A percentile compares a stretch with the other conserved stretches of the same genome.
phyloP scores from a whole-genome alignment of 140 eudicot genomes.

The Ambrosia hybrid region DNA sequence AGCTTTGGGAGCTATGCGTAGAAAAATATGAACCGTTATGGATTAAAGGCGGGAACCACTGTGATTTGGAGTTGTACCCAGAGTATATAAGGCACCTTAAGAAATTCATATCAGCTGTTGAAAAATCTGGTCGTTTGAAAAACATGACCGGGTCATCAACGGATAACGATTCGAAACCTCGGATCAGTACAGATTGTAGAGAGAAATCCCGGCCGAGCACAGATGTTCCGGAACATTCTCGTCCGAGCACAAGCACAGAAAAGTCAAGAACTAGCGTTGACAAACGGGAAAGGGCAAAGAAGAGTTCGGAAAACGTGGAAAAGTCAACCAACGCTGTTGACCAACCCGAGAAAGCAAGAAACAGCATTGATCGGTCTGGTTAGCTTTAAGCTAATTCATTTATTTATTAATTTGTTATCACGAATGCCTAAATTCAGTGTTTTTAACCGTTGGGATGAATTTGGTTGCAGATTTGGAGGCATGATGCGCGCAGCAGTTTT shows the following conservation, averaged over 20 bases:
- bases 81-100: slow-evolving; percentile 83
- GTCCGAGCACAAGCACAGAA: slow-evolving; percentile 53
- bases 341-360: slow-evolving; percentile 72
- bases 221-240: slow-evolving; percentile 54
- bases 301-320: slow-evolving; percentile 49
- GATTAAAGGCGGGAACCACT: slow-evolving; percentile 94
- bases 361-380: slow-evolving; percentile 91
- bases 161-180: slow-evolving; percentile 45
- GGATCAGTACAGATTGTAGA: slow-evolving; percentile 57
- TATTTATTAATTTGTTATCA: not conserved
- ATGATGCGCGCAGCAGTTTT: slow-evolving; percentile 90
- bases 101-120: slow-evolving; percentile 75
- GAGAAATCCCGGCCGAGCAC: slow-evolving; percentile 53
- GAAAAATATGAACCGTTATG: slow-evolving; percentile 94
- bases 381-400: slow-evolving; percentile 29
- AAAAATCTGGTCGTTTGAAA: slow-evolving; percentile 56
- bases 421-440: not conserved
- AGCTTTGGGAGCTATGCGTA: slow-evolving; percentile 84
- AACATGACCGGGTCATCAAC: slow-evolving; percentile 28
- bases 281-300: slow-evolving; percentile 48
- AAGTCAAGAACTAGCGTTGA: slow-evolving; percentile 65
- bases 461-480: slow-evolving; percentile 83
- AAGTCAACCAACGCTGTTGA: slow-evolving; percentile 47
- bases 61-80: slow-evolving; percentile 85
- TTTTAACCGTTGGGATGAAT: slow-evolving; percentile 34